phyloP scores from a whole-genome alignment of 805 yeast genomes.

The Pichia cephalocereana region DNA sequence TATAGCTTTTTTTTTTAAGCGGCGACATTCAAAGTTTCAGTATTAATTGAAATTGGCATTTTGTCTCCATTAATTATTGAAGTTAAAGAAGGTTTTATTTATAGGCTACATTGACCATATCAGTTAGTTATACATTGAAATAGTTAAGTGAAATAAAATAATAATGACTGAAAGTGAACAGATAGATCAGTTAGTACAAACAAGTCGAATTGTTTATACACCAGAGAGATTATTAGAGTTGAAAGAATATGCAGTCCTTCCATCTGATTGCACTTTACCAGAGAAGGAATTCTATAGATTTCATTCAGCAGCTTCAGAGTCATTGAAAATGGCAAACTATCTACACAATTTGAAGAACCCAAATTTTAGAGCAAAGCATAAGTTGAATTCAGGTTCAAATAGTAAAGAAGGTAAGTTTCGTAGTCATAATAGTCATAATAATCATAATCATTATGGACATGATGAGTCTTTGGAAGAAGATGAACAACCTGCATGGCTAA shows the following conservation, averaged over 20 bases:
- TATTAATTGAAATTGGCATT: too few relatives aligned
- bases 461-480: constrained; percentile 1
- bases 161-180: not conserved
- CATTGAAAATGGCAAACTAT: constrained; percentile 1
- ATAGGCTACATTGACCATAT: too few relatives aligned
- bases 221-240: constrained; percentile 12
- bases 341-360: not conserved
- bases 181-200: not conserved
- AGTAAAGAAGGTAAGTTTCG: not conserved
- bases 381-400: not conserved
- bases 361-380: not conserved
- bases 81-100: too few relatives aligned
- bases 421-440: not conserved
- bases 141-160: not conserved
- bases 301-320: constrained; percentile 7
- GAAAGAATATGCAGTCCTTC: constrained; percentile 10
- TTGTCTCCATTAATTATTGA: too few relatives aligned
- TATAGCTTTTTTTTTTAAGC: too few relatives aligned
- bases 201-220: constrained; percentile 8
- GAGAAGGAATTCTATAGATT: constrained; percentile 18
- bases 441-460: too few relatives aligned
- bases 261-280: constrained; percentile 15
- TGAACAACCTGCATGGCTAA: constrained; percentile 24
- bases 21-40: too few relatives aligned
- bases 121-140: too few relatives aligned